These are phyloP conservation scores for Chalciporus sp. DNA, from an alignment of 1,284 basidiomycete genomes.

Conservation along the genomic window DNA sequence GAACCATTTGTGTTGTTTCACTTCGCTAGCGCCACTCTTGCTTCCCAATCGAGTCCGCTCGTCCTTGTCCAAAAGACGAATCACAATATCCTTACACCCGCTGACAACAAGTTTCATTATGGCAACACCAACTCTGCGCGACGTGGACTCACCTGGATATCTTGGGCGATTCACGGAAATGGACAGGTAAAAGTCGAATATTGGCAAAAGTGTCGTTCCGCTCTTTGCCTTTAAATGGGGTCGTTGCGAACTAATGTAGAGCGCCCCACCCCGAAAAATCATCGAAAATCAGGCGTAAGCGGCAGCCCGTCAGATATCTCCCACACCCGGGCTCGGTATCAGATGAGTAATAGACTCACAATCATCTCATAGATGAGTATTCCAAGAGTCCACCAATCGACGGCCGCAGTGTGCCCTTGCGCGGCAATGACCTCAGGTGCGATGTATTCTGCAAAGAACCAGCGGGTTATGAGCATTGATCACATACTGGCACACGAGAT, in stretches of 20 bases:
- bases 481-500: conserved; percentile 24
- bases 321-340: conserved; percentile 18
- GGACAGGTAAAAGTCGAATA: conserved; percentile 86
- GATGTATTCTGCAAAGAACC: conserved; percentile 81
- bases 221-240: conserved; percentile 97
- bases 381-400: conserved; percentile 99
- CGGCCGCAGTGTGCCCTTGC: conserved; percentile 95
- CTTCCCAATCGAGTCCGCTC: conserved; percentile 89
- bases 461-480: conserved; percentile 30
- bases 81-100: conserved; percentile 86
- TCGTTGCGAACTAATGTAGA: conserved; percentile 84
- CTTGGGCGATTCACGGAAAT: conserved; percentile 86
- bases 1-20: conserved; percentile 99
- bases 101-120: conserved; percentile 42
- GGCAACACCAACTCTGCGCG: background rate
- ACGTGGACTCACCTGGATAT: conserved; percentile 72
- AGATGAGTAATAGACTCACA: conserved; percentile 59
- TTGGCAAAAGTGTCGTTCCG: conserved; percentile 97
- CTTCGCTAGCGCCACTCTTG: conserved; percentile 94
- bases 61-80: conserved; percentile 90
- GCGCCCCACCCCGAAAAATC: conserved; percentile 6
- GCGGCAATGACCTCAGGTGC: conserved; percentile 99
- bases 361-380: conserved; percentile 99
- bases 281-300: conserved; percentile 13
- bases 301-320: conserved; percentile 18